Percentiles rank a stretch among this genome's conserved stretches.
phyloP scores from a whole-genome alignment of 495 filamentous ascomycete species.

The Clohesyomyces aquaticus region DNA sequence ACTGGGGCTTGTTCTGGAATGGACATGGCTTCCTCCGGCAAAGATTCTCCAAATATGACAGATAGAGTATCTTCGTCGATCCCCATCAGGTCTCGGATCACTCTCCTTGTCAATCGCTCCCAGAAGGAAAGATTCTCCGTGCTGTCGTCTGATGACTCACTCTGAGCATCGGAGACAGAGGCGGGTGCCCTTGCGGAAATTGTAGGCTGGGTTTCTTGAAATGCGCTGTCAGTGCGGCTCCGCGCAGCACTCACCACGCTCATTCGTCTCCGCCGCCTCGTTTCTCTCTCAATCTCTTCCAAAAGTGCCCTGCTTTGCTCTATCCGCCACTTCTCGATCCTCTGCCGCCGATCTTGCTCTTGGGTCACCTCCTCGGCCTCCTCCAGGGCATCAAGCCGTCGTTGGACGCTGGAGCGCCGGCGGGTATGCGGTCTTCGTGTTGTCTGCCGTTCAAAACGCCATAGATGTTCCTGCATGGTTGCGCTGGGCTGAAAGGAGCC shows the following conservation, averaged over 20 bases:
- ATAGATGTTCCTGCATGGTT: slow-evolving; percentile 73
- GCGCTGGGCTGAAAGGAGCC: slow-evolving; percentile 71
- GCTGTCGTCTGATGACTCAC: slow-evolving; percentile 44
- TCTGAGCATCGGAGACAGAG: slow-evolving; percentile 40
- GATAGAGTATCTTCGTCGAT: slow-evolving; percentile 84
- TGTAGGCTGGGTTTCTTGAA: slow-evolving; percentile 22
- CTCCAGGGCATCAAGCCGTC: slow-evolving; percentile 67
- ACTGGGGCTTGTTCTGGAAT: slow-evolving; percentile 22
- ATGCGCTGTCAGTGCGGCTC: slow-evolving; percentile 38
- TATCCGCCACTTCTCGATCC: slow-evolving; percentile 89
- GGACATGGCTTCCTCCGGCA: slow-evolving; percentile 63
- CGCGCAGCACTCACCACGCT: slow-evolving; percentile 49
- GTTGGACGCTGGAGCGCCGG: slow-evolving; percentile 64
- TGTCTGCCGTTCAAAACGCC: slow-evolving; percentile 82
- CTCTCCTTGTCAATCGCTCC: slow-evolving; percentile 79
- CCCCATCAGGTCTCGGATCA: slow-evolving; percentile 87
- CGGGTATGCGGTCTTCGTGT: slow-evolving; percentile 60
- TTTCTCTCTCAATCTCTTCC: slow-evolving; percentile 87
- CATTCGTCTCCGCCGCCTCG: slow-evolving; percentile 57
- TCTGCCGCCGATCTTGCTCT: slow-evolving; percentile 69
- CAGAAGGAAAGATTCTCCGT: slow-evolving; percentile 66
- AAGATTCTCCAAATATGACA: slow-evolving; percentile 82
- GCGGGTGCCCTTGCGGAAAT: slow-evolving; percentile 34
- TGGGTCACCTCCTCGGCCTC: slow-evolving; percentile 59
- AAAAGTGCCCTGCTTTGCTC: slow-evolving; percentile 85